Conservation (phyloP, 2,329 filamentous ascomycete genomes). For the Aureobasidium vineae region DNA sequence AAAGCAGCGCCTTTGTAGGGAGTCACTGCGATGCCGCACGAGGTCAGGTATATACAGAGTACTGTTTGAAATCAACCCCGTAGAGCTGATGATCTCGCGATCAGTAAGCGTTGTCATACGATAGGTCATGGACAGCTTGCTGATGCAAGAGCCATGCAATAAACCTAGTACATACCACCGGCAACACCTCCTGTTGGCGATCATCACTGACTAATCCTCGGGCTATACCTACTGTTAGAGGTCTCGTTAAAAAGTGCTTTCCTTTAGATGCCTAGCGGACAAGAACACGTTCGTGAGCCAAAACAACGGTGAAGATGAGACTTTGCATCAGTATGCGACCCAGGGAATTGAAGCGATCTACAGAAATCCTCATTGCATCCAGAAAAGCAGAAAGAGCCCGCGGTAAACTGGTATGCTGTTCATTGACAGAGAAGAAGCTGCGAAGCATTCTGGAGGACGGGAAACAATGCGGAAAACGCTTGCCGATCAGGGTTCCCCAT, state of each 20-base stretch:
- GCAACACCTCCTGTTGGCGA: constrained; percentile 19
- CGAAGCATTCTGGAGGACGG: background rate
- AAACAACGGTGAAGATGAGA: constrained; percentile 5
- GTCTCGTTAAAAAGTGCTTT: constrained; percentile 14
- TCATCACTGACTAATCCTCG: constrained; percentile 8
- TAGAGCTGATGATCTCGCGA: constrained; percentile 9
- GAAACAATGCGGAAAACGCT: background rate
- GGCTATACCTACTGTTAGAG: constrained; percentile 24
- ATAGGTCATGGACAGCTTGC: constrained; percentile 1
- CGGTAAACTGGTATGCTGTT: constrained; percentile 1
- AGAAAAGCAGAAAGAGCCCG: constrained; percentile 3
- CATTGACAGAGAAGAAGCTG: background rate
- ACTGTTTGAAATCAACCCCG: background rate
- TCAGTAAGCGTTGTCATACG: constrained; percentile 17
- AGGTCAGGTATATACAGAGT: background rate
- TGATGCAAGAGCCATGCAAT: constrained; percentile 12
- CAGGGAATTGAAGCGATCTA: no score
- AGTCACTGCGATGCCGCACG: background rate
- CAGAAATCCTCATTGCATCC: background rate
- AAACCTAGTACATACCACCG: constrained; percentile 21
- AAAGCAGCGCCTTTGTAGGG: background rate
- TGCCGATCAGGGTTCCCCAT: background rate
- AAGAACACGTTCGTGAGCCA: constrained; percentile 9
- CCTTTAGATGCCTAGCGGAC: constrained; percentile 5
- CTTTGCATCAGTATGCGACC: background rate